Base-by-base conservation (phyloP, 202 grass and related monocot genomes). In the Dendrocalamus latiflorus region DNA sequence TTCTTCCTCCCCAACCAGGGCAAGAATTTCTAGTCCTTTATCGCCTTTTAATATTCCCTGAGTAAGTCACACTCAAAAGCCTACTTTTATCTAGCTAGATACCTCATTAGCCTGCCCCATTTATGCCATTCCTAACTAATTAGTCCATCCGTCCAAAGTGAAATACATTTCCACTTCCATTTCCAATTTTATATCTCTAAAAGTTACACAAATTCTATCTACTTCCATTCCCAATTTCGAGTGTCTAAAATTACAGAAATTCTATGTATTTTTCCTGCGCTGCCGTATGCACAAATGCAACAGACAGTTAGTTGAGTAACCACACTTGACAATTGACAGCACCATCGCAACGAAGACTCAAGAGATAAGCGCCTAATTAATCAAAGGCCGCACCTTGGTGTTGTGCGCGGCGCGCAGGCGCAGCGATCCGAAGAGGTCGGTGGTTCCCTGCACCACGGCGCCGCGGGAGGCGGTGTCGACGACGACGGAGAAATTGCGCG, bases 401-500 rank as follows among this genome's bases (percentile, higher is more conserved):
- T 90, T 85, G 63, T 95, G 91, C 12, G 74, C 43, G 17, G 92
- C 91, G 44, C 83, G 70, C 70, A 98, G 63, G 22, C 84, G 89
- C 55, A 98, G 68, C 0, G 84, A 91, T 8, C 85, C 76, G 37
- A 86, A 73, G 36, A 93, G 62, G 76, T 95, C 65, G 6, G 87
- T 48, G 13, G 76, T 44, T 42, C 93, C 95, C 22, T 87, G 86
- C 76, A 98, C 87, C 56, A 93, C 85, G 26, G 91, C 89, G 56
- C 83, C 81, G n/a, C 81, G 81, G 66, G 87, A 84, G 2, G 89
- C 96, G 41, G 89, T 56, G 70, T 99, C 91, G 56, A 93, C 79
- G 65, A 92, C 65, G 69, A 90, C 81, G 67, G 89, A 85, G 83
- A 95, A 95, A 88, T 93, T 88, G n/a, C 87, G 86, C 11, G 85